Base-by-base conservation (phyloP, 2,329 filamentous ascomycete species). In the Polytolypa hystricis region DNA sequence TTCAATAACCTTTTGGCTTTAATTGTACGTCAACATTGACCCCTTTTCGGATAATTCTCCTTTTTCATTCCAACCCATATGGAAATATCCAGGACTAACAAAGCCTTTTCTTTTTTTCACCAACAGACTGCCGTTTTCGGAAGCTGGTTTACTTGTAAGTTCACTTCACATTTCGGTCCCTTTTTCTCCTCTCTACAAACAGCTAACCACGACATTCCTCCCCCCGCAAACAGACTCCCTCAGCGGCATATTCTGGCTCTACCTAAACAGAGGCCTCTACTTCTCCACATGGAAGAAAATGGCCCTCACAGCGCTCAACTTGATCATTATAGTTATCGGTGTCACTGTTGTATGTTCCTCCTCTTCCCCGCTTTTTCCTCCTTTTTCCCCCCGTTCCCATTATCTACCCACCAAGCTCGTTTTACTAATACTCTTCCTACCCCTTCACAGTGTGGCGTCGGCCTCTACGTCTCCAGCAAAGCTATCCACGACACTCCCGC, bases 1-100 rank as follows among this genome's bases (percentile, higher is more conserved):
- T 85, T 84, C 60, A 74, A 73, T 50, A 67, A 74, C 31, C 60
- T 84, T 6, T 61, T 84, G n/a, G 73, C 72, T 4, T 57, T 84
- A 23, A 73, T 83, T 43, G 48, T 58, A 54, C 11, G 53, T 50
- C 40, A 47, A 4, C 7, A 31, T 12, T 5, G 47, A 42, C 14
- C 9, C 14, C 11, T 37, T 21, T 15, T 12, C 30, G 4, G 5
- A 11, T 14, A 4, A 1, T 14, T 30, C 19, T 11, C n/a, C 4
- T 18, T n/a, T n/a, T n/a, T 5, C 1, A 16, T 16, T 3, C n/a
- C 20, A 33, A 33, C 20, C 10, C 1, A 33, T 4, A 11, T 6
- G 0, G n/a, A 10, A 23, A 7, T 1, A 12, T 6, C 30, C 14
- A 30, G 10, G 10, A 28, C 17, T 16, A 20, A 11, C 14, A 37